Conservation (phyloP, 768 basidiomycete species). For the Termitomyces sp. region DNA sequence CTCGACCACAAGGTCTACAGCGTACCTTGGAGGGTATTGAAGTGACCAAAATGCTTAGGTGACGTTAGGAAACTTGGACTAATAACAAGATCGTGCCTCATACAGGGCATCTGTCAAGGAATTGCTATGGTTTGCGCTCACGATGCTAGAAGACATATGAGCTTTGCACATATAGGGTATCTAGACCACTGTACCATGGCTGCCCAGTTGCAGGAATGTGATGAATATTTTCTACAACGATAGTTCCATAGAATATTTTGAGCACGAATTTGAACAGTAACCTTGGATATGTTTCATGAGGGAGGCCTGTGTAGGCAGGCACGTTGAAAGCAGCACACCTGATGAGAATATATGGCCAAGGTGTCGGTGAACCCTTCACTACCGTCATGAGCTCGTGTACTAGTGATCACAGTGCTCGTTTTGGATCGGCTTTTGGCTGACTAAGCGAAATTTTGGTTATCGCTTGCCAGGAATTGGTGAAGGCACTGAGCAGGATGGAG, state of each 20-base stretch:
- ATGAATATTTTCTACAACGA: conserved; percentile 76
- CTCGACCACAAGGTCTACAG: background rate
- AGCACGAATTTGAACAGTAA: conserved; percentile 76
- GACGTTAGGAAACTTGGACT: background rate
- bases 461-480: background rate
- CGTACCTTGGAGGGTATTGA: conserved; percentile 65
- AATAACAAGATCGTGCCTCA: background rate
- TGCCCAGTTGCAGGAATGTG: conserved; percentile 66
- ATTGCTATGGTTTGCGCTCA: conserved; percentile 85
- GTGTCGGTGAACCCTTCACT: conserved; percentile 29
- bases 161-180: background rate
- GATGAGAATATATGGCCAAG: conserved; percentile 65
- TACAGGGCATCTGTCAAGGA: conserved; percentile 84
- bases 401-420: too few relatives aligned
- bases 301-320: background rate
- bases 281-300: conserved; percentile 26
- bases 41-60: conserved; percentile 60
- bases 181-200: conserved; percentile 52
- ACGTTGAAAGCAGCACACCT: conserved; percentile 34
- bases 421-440: conserved; percentile 11
- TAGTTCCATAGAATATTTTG: conserved; percentile 87
- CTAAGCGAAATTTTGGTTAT: conserved; percentile 26
- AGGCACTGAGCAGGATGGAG: conserved; percentile 36
- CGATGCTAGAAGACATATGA: conserved; percentile 44
- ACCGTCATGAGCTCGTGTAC: conserved; percentile 9